Evolutionary conservation across 108 stramenopile genomes (phyloP), one percentile per base, ranked within the genome.

Genomic region (Epithemia pelagica): DNA sequence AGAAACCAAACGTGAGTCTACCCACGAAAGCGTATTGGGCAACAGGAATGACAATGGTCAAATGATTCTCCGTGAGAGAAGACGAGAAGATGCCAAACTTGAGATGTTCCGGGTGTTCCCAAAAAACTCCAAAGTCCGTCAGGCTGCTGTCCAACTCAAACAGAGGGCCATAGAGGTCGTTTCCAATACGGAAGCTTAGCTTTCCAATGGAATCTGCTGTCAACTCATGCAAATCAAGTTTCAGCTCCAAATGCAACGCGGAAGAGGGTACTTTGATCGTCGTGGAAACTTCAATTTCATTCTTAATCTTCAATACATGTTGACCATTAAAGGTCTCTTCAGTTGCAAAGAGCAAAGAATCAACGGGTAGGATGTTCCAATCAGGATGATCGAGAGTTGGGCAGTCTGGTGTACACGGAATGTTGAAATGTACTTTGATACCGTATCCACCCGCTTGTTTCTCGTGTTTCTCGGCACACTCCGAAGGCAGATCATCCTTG

Each of bases 291-390:
- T 46, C 37, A 15, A 46, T 46, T 46, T 15, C 37, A 46, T 5
- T 10, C 37, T 46, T 15, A 15, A 46, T 59, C 53, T 75, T 75
- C 29, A 59, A 52, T 30, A 66, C 20, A 1, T 30, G 57, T 20
- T 57, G 32, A 5, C 61, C 52, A 28, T 51, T 26, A 27, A 71
- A 31, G 0, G 64, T 52, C 0, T 57, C 67, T 32, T 74, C 69
- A 2, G 70, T 23, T 18, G 72, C 77, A 57, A 78, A 78, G 53
- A 46, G 15, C 37, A 46, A 10, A 15, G 37, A 46, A 46, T 46
- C 37, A 46, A 46, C 37, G 15, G 37, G 15, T 46, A 10, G 10
- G 5, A 46, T 46, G 37, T 10, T 5, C 37, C 37, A 46, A 15
- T 46, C 15, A 10, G 37, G 10, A 46, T 5, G 15, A 10, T 5